These are phyloP conservation scores for Gastrolobium bilobum DNA, from an alignment of 306 rosid genomes.

Conservation along the genomic window DNA sequence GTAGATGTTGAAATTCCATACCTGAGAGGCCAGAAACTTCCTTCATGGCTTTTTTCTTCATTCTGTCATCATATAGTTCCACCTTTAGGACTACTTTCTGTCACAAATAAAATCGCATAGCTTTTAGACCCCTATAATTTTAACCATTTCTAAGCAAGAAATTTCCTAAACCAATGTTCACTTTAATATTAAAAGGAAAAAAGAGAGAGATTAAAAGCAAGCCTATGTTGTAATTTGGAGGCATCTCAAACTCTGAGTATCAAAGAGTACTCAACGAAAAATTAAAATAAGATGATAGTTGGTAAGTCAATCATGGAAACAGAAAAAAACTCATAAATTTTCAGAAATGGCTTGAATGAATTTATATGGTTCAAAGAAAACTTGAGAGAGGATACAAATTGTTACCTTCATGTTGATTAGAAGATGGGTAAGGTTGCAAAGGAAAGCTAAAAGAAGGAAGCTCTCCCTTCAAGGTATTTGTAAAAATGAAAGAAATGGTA, in stretches of 20 bases:
- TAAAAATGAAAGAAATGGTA: conserved; percentile 1
- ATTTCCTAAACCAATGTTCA: not conserved
- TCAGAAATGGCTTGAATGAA: not conserved
- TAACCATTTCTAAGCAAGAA: conserved; percentile 3
- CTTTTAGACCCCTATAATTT: not conserved
- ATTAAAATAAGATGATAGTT: not conserved
- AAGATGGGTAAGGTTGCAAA: not conserved
- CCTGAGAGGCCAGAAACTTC: conserved; percentile 67
- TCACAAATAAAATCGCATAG: not conserved
- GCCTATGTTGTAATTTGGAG: not conserved
- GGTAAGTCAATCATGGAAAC: conserved; percentile 5
- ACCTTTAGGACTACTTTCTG: conserved; percentile 69
- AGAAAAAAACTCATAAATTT: not conserved
- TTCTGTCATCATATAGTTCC: conserved; percentile 49
- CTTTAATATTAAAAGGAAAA: not conserved
- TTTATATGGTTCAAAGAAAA: not conserved
- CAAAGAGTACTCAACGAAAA: not conserved
- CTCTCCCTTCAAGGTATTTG: conserved; percentile 4
- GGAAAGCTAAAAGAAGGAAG: not conserved
- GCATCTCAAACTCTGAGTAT: not conserved
- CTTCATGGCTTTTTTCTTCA: conserved; percentile 62
- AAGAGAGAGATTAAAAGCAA: not conserved
- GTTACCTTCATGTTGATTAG: conserved; percentile 52
- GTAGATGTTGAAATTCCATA: not conserved
- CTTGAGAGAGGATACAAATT: not conserved